Evolutionary conservation across 2,329 filamentous ascomycete species (phyloP), one percentile per base, ranked within the genome.

Genomic region (Ascochyta clinopodiicola): DNA sequence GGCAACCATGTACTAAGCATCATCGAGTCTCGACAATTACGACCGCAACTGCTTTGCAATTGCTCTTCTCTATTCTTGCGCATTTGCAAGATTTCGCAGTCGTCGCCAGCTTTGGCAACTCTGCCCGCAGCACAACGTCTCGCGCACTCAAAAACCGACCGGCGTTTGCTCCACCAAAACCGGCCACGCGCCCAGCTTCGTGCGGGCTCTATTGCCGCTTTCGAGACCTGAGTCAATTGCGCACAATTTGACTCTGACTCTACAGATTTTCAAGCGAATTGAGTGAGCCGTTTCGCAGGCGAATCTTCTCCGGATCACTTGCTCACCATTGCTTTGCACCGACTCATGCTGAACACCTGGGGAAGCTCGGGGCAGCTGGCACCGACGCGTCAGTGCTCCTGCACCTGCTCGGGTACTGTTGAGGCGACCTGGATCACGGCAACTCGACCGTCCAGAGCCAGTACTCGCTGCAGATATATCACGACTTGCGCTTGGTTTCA

Each of bases 121-220:
- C 43, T 32, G 51, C 44, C 63, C 66, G 66, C 56, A 42, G 31
- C 42, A 44, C 35, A 43, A 15, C 21, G 5, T 51, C 42, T 37
- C 46, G 34, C 44, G 44, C 42, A 42, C 36, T 59, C 68, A 66
- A 51, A 63, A 40, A 52, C 67, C 67, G 66, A 49, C 60, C 68
- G 66, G 68, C 58, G 32, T 67, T 58, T 69, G 66, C 62, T 60
- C 61, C 44, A 59, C 40, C 43, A 44, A 37, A 47, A 29, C 44
- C 42, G 29, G 37, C 46, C 46, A 55, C 52, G 50, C 57, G 48
- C 56, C 34, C 56, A 44, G 43, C 36, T 37, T 45, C 38, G 6
- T 29, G 63, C 65, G 65, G 63, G 49, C 61, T 49, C 44, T 46
- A 56, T 64, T 69, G 50, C 65, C 66, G 51, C 44, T 38, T 63